phyloP scores from a whole-genome alignment of 2,329 filamentous ascomycete species.

The Beauveria caledonica region DNA sequence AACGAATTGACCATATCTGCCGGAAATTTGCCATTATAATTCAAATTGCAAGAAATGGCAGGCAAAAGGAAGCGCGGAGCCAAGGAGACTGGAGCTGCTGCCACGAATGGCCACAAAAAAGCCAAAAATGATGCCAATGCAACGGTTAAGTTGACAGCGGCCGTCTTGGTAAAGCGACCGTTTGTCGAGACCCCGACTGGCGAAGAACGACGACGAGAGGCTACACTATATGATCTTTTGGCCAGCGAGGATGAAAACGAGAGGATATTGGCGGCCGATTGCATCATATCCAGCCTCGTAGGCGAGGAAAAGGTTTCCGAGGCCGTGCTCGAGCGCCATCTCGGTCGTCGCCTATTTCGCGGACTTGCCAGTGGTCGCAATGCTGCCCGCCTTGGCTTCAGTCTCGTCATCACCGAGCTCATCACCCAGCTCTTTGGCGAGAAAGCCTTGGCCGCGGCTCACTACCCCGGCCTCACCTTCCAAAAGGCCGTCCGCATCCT shows the following conservation, averaged over 20 bases:
- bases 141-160: conserved; percentile 14
- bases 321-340: conserved; percentile 46
- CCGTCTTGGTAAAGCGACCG: conserved; percentile 25
- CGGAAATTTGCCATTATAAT: conserved; percentile 13
- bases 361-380: conserved; percentile 87
- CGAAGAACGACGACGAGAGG: conserved; percentile 50
- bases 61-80: conserved; percentile 28
- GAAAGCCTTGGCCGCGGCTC: conserved; percentile 33
- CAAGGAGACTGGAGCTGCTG: conserved; percentile 17
- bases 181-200: conserved; percentile 45
- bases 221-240: conserved; percentile 51
- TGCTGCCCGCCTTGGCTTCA: conserved; percentile 81
- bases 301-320: conserved; percentile 42
- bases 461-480: conserved; percentile 47
- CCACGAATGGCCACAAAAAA: conserved; percentile 22
- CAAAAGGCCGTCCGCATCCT: conserved; percentile 45
- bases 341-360: conserved; percentile 66
- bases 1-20: conserved; percentile 16
- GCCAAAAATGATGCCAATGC: conserved; percentile 22
- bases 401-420: conserved; percentile 77
- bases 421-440: conserved; percentile 60
- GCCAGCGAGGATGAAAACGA: conserved; percentile 50
- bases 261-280: conserved; percentile 50
- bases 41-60: conserved; percentile 18
- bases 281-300: conserved; percentile 48